Evolutionary conservation across 1,284 basidiomycete genomes (phyloP).

Genomic region (Tylopilus sp.): DNA sequence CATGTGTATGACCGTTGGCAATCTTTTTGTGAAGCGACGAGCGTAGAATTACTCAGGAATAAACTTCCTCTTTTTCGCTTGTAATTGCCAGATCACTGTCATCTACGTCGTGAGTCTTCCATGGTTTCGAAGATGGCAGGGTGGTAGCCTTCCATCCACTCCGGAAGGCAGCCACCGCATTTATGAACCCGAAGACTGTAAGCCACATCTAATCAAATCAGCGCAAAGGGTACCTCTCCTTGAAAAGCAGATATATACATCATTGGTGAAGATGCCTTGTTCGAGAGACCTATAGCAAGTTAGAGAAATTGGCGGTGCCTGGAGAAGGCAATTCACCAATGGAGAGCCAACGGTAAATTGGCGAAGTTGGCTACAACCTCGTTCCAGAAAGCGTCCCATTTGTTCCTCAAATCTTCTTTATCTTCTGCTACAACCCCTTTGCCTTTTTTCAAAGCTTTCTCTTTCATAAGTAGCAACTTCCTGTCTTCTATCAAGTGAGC

Average conservation of each 20-base stretch:
- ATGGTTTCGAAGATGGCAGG: slow-evolving; percentile 32
- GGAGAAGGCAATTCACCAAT: slow-evolving; percentile 58
- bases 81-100: slow-evolving; percentile 7
- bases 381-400: slow-evolving; percentile 69
- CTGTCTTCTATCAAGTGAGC: slow-evolving; percentile 66
- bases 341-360: slow-evolving; percentile 77
- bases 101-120: neutral
- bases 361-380: slow-evolving; percentile 72
- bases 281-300: slow-evolving; percentile 56
- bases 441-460: slow-evolving; percentile 54
- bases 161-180: slow-evolving; percentile 62
- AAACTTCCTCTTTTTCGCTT: slow-evolving; percentile 9
- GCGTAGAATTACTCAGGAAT: slow-evolving; percentile 8
- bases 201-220: slow-evolving; percentile 55
- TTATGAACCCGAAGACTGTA: slow-evolving; percentile 58
- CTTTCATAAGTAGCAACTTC: slow-evolving; percentile 50
- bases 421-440: slow-evolving; percentile 51
- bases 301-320: slow-evolving; percentile 1
- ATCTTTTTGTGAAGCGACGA: too few relatives aligned
- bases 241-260: slow-evolving; percentile 39
- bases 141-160: slow-evolving; percentile 75
- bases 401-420: slow-evolving; percentile 51
- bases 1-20: too few relatives aligned
- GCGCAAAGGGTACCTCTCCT: neutral
- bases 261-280: slow-evolving; percentile 60